Evolutionary conservation across 129 eudicot genomes (phyloP).

Genomic region (Pittosporum tobira): DNA sequence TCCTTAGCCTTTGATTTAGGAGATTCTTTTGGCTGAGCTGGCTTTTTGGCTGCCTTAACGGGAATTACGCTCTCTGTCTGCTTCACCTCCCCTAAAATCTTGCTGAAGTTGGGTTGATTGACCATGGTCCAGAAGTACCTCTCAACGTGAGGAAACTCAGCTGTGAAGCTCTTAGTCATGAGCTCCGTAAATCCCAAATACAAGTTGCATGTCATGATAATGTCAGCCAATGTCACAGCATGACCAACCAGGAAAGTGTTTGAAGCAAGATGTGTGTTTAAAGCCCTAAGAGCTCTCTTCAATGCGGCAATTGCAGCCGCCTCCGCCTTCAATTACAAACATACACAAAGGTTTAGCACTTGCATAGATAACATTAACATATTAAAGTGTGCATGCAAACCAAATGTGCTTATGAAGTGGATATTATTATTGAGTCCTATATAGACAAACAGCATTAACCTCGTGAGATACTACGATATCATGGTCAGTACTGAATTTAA

Average conservation of each 20-base stretch:
- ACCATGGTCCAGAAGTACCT: slow-evolving; percentile 93
- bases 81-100: slow-evolving; percentile 53
- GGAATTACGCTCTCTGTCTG: slow-evolving; percentile 50
- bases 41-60: slow-evolving; percentile 46
- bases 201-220: slow-evolving; percentile 52
- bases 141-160: slow-evolving; percentile 82
- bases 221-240: slow-evolving; percentile 49
- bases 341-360: not conserved
- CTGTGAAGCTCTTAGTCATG: slow-evolving; percentile 67
- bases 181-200: slow-evolving; percentile 29
- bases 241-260: slow-evolving; percentile 51
- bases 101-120: slow-evolving; percentile 72
- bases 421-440: too few relatives aligned
- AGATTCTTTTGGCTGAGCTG: slow-evolving; percentile 42
- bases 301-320: slow-evolving; percentile 46
- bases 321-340: slow-evolving; percentile 48
- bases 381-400: not conserved
- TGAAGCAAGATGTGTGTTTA: slow-evolving; percentile 51
- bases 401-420: too few relatives aligned
- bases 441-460: too few relatives aligned
- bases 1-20: slow-evolving; percentile 64
- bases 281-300: slow-evolving; percentile 67
- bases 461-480: too few relatives aligned
- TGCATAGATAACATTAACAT: not conserved
- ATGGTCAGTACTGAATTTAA: too few relatives aligned